Evolutionary conservation across 1,284 basidiomycete genomes (phyloP), one percentile per base, ranked within the genome.

Genomic region (Peniophora sp.): DNA sequence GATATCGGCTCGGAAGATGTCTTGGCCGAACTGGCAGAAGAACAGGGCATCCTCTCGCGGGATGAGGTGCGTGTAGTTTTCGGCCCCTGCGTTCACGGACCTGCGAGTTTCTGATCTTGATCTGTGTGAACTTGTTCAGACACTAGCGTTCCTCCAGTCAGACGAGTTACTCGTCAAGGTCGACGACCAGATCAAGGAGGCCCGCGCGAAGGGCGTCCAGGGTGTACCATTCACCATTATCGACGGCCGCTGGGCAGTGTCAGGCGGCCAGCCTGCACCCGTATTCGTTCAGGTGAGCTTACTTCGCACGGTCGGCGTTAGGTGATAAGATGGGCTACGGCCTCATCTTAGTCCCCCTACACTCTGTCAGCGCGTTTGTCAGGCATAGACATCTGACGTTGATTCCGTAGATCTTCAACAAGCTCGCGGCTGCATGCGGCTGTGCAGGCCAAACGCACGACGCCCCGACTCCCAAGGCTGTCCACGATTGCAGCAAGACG

Each of bases 181-280:
- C 1, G 72, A 83, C 53, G 70, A 71, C n/a, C 80, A 85, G 71
- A 78, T 84, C 53, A 70, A 76, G 8, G 78, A 83, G 36, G 86
- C 85, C 18, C 78, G 80, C 54, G 71, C 72, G 34, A 81, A 81
- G 52, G 88, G 88, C 18, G 80, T 92, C 49, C 85, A 78, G 0
- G 88, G 89, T 34, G 87, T 92, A 5, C 89, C 90, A 2, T 81
- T 89, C 68, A 81, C 81, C 45, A 80, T 91, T 60, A 84, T 92
- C 55, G 84, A 90, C 60, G 79, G 81, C 17, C 82, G 82, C 58
- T 91, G 86, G 85, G 85, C 84, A 9, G 71, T 91, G 45, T 83
- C 79, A 46, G 88, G 88, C 3, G 83, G 82, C 3, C 88, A 90
- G 63, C 72, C 79, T 5, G 75, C 78, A 36, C 85, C 88, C 35